These are phyloP conservation scores for Arthroderma uncinatum DNA, from an alignment of 2,329 filamentous ascomycete genomes.

Conservation along the genomic window DNA sequence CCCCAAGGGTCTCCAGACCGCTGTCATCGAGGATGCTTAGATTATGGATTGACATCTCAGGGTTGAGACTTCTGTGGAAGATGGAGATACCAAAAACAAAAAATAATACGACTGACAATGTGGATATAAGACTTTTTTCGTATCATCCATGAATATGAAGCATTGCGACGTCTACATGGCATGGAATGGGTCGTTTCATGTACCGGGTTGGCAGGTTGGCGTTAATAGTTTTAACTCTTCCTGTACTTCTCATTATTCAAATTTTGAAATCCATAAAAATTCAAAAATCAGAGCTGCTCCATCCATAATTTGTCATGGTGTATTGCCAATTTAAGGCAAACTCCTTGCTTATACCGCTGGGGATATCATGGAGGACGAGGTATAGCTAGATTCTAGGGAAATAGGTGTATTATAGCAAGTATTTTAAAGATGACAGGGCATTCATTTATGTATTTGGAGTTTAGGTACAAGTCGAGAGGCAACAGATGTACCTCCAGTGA, in stretches of 20 bases:
- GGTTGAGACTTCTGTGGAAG: background rate
- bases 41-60: constrained; percentile 9
- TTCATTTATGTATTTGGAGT: background rate
- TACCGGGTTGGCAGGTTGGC: constrained; percentile 1
- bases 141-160: background rate
- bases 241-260: background rate
- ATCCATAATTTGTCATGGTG: background rate
- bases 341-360: background rate
- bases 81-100: background rate
- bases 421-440: background rate
- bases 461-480: background rate
- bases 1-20: constrained; percentile 91
- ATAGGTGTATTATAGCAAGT: no score
- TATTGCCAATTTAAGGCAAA: background rate
- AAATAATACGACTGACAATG: background rate
- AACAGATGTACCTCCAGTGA: background rate
- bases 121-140: background rate
- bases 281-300: background rate
- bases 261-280: background rate
- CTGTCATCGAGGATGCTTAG: constrained; percentile 63
- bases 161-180: background rate
- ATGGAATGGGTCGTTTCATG: background rate
- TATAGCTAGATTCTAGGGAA: no score
- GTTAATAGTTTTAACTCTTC: background rate
- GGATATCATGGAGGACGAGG: background rate